Base-by-base conservation (phyloP, 2,329 filamentous ascomycete genomes). In the Colletotrichum aenigma region DNA sequence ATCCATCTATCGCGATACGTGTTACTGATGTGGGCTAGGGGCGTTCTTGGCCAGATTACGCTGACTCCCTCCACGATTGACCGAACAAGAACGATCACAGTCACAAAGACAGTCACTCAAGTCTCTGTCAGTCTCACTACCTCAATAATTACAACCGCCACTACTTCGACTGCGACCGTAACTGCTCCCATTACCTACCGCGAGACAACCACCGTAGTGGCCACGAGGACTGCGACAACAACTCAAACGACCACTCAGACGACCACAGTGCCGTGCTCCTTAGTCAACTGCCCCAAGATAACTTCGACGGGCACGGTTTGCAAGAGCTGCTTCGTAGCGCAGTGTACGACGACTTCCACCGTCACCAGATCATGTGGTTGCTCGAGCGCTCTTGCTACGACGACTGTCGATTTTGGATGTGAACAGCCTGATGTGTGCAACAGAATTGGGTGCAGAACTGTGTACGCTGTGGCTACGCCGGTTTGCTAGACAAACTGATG, bases 341-440 rank as follows among this genome's bases (percentile, higher is more conserved):
- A 79, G 66, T 85, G 84, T 52, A 71, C 84, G 32, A 76, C 52
- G 6, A 38, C 81, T 13, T 76, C 77, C 32, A 84, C 82, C 6
- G 70, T 85, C 15, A 82, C 78, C 10, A 82, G 80, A 21, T 78
- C 80, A 3, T 83, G 82, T 64, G 82, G 81, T 28, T 85, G 84
- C 65, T 80, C 83, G 3, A 48, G 75, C 8, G 79, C 69, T 1
- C 76, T 83, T 36, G 72, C 82, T 10, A 85, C 84, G 3, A 77
- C 81, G 3, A 78, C 79, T 6, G 80, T 80, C 3, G 78, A 79
- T 34, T 83, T 79, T 52, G 78, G 78, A 1, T 85, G 84, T 74
- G 77, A 70, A 3, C 60, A 71, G 4, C 26, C 71, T n/a, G 64
- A 75, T 9, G 71, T 76, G 2, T 76, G 75, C 30, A 75, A 76